Base-by-base conservation (phyloP, 164 flowering plant genomes). In the Dillenia suffruticosa region DNA sequence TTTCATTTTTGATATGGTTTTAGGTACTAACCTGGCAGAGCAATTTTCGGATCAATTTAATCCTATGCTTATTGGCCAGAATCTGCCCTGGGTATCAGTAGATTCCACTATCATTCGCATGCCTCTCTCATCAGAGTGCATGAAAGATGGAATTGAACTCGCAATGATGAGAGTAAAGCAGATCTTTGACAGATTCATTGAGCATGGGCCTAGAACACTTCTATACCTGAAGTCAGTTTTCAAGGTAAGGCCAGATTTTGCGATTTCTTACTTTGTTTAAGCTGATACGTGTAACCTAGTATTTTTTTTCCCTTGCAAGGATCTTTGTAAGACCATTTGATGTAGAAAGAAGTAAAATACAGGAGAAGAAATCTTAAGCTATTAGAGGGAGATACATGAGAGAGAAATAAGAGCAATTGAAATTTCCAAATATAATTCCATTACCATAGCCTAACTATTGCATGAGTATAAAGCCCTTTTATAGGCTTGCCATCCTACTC, bases 41-140 rank as follows among this genome's bases (percentile, higher is more conserved):
- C 79, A 89, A 49, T 94, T 94, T 68, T 66, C 63, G 62, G 99
- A 94, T 80, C 99, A 94, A 61, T 94, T 94, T 74, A 79, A 61
- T 69, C 93, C 99, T 53, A 76, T 94, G 95, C 69, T 91, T 57
- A 74, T 84, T 69, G 80, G 72, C 65, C 81, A 78, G 59, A 76
- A 73, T 57, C 71, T 74, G 76, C 69, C 84, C 32, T 87, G 89
- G 85, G 74, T 82, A 46, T 71, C 79, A 51, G 63, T 77, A 43
- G 82, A 87, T 70, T 81, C 85, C 24, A 90, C 92, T 12, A 59
- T 94, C 59, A 80, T 94, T 51, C 93, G 99, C 65, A 84, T 94
- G 97, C 97, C 99, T 63, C 73, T 94, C 46, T 86, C 96, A 67
- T 70, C 87, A 48, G 82, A 80, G 58, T 83, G 72, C 75, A 73